Evolutionary conservation across 352 stramenopile genomes (phyloP), one percentile per base, ranked within the genome.

Genomic region (Nothophytophthora sp.): DNA sequence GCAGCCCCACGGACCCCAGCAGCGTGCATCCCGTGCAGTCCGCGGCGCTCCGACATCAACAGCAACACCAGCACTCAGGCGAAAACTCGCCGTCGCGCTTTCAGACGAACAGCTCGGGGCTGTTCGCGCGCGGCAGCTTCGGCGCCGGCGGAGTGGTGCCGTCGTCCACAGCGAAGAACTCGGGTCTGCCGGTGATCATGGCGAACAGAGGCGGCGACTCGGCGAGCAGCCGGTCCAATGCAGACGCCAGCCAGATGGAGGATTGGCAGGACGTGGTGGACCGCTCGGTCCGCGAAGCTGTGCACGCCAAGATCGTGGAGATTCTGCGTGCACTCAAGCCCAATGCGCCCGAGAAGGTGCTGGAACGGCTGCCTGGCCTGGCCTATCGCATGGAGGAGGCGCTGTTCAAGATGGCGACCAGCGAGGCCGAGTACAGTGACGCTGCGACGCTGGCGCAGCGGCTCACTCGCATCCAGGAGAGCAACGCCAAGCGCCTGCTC

Each of bases 341-440:
- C 19, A 96, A 99, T 60, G 96, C 96, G 13, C 91, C 94, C 6
- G 65, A 92, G 35, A 96, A 98, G 67, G 98, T 98, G 86, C 71
- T 98, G 34, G 81, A 96, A 36, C 97, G 98, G 35, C 66, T 99
- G 20, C 95, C 96, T 2, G 88, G 96, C 28, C 96, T 99, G 81
- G 96, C 96, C 3, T 94, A 96, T 44, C 82, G 96, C 39, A 88
- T 99, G 64, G 96, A 99, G 55, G 93, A 98, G 59, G 86, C 86
- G 38, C 77, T 99, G 23, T 98, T 98, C 58, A 81, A 76, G 40
- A 36, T 82, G 53, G 66, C 96, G 33, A 37, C 64, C 57, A 67
- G 70, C 63, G 61, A 97, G 63, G 73, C 81, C 16, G 92, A 98
- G 54, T 99, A 98, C 70, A 86, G 86, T 60, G 88, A 99, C 67